Percentiles rank a stretch among this genome's conserved stretches.
Evolutionary conservation across 306 rosid species (phyloP).

Genomic region (Trifolium fragiferum): DNA sequence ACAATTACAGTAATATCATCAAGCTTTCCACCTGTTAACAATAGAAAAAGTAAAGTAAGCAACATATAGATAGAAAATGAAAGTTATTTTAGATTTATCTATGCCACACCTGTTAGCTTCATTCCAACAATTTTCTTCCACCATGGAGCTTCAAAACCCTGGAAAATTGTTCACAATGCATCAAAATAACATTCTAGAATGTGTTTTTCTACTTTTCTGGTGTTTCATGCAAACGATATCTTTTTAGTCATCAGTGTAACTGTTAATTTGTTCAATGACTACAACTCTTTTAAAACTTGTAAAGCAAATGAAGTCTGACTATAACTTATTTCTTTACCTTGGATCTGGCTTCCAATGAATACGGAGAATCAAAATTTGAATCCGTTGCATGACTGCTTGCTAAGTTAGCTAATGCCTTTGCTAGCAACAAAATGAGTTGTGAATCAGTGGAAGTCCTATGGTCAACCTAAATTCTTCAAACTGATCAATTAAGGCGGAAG

Average conservation of each 20-base stretch:
- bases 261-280: conserved; percentile 2
- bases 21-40: conserved; percentile 78
- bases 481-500: conserved; percentile 39
- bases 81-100: neutral
- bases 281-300: neutral
- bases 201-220: conserved; percentile 1
- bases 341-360: conserved; percentile 83
- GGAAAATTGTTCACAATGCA: conserved; percentile 39
- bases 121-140: conserved; percentile 93
- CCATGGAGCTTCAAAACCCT: conserved; percentile 83
- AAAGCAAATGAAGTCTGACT: neutral
- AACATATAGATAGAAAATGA: neutral
- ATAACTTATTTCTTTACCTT: conserved; percentile 53
- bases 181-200: neutral
- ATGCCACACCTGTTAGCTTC: conserved; percentile 77
- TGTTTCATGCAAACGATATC: neutral
- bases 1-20: conserved; percentile 86
- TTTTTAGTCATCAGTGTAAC: neutral
- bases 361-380: conserved; percentile 85
- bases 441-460: conserved; percentile 32
- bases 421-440: conserved; percentile 62
- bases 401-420: conserved; percentile 88
- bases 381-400: conserved; percentile 81
- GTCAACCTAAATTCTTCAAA: conserved; percentile 17
- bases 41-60: conserved; percentile 27